Evolutionary conservation across 176 grass and related monocot species (phyloP).

Genomic region (Eragrostis curvula): DNA sequence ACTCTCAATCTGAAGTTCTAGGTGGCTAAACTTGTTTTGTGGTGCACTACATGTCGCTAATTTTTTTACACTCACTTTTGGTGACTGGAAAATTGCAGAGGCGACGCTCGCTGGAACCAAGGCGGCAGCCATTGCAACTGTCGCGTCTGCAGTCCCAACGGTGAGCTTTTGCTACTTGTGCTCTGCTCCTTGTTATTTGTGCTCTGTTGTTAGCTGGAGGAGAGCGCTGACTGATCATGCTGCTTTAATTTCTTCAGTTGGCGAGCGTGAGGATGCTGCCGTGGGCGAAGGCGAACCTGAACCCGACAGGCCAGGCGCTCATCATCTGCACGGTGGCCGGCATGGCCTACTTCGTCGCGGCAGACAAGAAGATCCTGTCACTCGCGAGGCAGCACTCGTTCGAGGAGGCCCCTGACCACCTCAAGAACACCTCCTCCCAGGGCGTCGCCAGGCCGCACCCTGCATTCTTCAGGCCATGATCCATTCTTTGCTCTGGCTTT

Average conservation of each 20-base stretch:
- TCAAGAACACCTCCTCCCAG: neutral
- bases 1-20: too few relatives aligned
- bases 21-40: too few relatives aligned
- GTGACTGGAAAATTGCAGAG: slow-evolving; percentile 40
- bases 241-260: slow-evolving; percentile 31
- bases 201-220: too few relatives aligned
- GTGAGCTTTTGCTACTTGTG: slow-evolving; percentile 33
- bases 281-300: too few relatives aligned
- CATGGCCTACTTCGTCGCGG: neutral
- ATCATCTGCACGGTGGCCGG: slow-evolving; percentile 57
- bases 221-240: neutral
- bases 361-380: neutral
- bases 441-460: neutral
- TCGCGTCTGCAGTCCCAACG: slow-evolving; percentile 60
- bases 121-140: slow-evolving; percentile 48
- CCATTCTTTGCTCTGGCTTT: neutral
- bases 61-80: neutral
- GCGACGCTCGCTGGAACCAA: slow-evolving; percentile 67
- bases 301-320: slow-evolving; percentile 71
- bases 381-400: neutral
- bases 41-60: too few relatives aligned
- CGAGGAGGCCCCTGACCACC: neutral
- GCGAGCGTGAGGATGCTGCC: too few relatives aligned
- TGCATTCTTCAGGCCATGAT: neutral
- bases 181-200: neutral